Evolutionary conservation across 225 moss, liverwort and hornwort genomes (phyloP), one percentile per base, ranked within the genome.

Genomic region (Sphagnum contortum): DNA sequence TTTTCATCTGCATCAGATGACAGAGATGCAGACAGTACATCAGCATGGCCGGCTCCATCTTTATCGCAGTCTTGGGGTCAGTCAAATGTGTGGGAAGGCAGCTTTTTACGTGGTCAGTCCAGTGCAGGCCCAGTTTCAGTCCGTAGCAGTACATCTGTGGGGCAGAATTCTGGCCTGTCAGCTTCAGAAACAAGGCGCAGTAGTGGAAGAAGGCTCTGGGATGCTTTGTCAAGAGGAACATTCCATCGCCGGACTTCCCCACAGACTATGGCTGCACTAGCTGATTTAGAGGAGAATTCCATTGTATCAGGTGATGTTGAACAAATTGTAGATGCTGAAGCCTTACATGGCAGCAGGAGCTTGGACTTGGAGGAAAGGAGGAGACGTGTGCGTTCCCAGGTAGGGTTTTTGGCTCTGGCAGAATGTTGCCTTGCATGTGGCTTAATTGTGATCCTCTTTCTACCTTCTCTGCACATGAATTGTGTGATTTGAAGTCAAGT

Each of bases 201-300:
- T 46, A 87, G 89, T 60, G 94, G 94, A 66, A 85, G 94, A 73
- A 83, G 94, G 71, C 64, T 94, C 53, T 94, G 94, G 94, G 91
- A 94, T 74, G 89, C 91, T 52, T 54, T 94, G 59, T 91, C 91
- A 46, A 77, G 94, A 77, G 94, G 87, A 65, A 87, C 94, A 7
- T 91, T 87, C 57, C 89, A 94, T 80, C 87, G 94, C 5, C 87
- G 94, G 29, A 80, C 86, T 2, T 48, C 76, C 29, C 55, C 86
- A 50, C 75, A 87, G 47, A 64, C 71, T 62, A 76, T 71, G 14
- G 68, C 67, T 61, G 67, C 78, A 47, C 64, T 64, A 48, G 66
- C 71, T 59, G 89, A 85, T 29, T 80, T 73, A 60, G 73, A 79
- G 45, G 77, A 73, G 9, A 85, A 94, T 59, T 74, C 70, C 48